Conservation (phyloP, 495 filamentous ascomycete genomes). For the Amphirosellinia nigrospora region DNA sequence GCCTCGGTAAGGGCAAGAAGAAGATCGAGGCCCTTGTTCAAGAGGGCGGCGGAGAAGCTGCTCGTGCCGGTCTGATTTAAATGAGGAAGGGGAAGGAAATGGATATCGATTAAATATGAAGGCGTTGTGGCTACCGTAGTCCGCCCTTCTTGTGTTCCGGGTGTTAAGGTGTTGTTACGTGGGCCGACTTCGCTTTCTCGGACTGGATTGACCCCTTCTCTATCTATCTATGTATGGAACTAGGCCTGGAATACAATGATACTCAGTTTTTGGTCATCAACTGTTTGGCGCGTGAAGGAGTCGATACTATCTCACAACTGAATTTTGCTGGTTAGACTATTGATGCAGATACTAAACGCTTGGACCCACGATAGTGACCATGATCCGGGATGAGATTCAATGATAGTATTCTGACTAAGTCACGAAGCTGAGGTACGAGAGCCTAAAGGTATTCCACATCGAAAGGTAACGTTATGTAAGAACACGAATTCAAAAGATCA, state of each 20-base stretch:
- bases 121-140: neutral
- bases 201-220: conserved; percentile 1
- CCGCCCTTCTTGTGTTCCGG: neutral
- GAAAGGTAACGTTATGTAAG: neutral
- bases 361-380: neutral
- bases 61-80: conserved; percentile 66
- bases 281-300: neutral
- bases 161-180: conserved; percentile 17
- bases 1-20: conserved; percentile 79
- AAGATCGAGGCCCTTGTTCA: conserved; percentile 72
- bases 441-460: neutral
- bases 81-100: neutral
- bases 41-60: conserved; percentile 81
- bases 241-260: conserved; percentile 14
- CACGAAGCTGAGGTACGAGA: neutral
- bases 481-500: neutral
- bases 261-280: neutral
- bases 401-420: neutral
- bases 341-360: neutral
- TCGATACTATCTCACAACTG: neutral
- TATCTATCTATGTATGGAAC: conserved; percentile 10
- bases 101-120: neutral
- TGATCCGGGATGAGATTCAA: no score
- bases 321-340: neutral
- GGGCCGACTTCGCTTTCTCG: neutral